Base-by-base conservation (phyloP, 305 asterid species). In the Striga hermonthica region DNA sequence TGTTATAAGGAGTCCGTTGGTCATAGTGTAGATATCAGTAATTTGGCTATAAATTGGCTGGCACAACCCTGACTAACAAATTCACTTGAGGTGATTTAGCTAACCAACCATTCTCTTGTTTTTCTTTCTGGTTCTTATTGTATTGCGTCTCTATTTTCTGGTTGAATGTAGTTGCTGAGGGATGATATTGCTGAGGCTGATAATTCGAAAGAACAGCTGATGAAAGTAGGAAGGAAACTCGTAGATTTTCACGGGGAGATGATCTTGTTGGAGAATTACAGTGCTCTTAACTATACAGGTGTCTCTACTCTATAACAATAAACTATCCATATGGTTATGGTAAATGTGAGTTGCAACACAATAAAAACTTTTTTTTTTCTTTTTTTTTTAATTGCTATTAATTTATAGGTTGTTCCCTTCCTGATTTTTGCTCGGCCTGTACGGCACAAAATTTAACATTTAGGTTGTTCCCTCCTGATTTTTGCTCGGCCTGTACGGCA, bases 231-330 rank as follows among this genome's bases (percentile, higher is more conserved):
- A 41, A 77, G 85, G 57, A 76, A 74, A 67, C 76, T 86, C 39
- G 95, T 81, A 36, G 97, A 91, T 79, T 82, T 91, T 69, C 96
- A 91, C 37, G 97, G 97, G 15, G 96, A 88, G 75, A 85, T 91
- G 93, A 76, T 91, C 72, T 75, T 88, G 68, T 68, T 91, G 76
- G 87, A 84, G 71, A 88, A 91, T 73, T 88, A 91, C 75, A 91
- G 97, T 73, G 91, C 90, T 66, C 96, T 90, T 61, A 88, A 90
- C 79, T 91, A 86, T 76, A 84, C 89, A 76, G 97, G 97, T 90
- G 9, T 56, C 31, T 53, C 16, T 76, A 28, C 64, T 49, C 64
- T 69, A 8, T 66, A 34, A 70, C 69, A 55, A 13, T 38, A 9
- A 64, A 14, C 28, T 53, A 47, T 61, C 6, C 39, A 48, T 41